Conservation (phyloP, 73 alveolate species). For the Tetrahymena thermophila region DNA sequence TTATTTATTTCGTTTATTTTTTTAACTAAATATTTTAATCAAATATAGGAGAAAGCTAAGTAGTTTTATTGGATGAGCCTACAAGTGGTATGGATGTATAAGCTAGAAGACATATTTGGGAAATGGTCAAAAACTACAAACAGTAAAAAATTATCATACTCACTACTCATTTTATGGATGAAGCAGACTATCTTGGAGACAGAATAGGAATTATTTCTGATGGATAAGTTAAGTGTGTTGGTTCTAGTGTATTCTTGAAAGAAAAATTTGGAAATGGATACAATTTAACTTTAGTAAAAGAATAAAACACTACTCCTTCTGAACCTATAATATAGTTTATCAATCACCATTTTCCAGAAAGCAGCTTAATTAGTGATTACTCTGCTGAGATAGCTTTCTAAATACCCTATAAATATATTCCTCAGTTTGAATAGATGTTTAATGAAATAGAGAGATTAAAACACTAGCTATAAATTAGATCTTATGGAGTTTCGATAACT, state of each 20-base stretch:
- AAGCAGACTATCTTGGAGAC: conserved; percentile 66
- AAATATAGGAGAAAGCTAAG: conserved; percentile 73
- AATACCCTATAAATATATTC: conserved; percentile 49
- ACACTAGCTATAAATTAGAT: conserved; percentile 56
- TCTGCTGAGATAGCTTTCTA: conserved; percentile 59
- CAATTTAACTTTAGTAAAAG: conserved; percentile 69
- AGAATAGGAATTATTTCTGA: conserved; percentile 62
- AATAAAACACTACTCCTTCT: conserved; percentile 1
- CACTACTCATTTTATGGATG: conserved; percentile 75
- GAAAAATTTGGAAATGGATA: conserved; percentile 69
- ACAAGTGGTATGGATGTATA: conserved; percentile 90
- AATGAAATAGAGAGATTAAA: conserved; percentile 57
- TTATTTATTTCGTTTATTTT: conserved; percentile 28
- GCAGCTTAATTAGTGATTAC: conserved; percentile 41
- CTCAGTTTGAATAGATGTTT: conserved; percentile 65
- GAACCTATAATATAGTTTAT: conserved; percentile 24
- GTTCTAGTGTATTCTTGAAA: conserved; percentile 51
- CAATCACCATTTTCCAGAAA: conserved; percentile 4
- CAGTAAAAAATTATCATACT: conserved; percentile 69
- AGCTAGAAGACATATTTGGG: conserved; percentile 88
- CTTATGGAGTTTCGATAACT: conserved; percentile 78
- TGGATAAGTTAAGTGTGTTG: conserved; percentile 50
- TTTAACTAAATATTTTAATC: too few relatives aligned
- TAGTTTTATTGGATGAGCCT: conserved; percentile 89
- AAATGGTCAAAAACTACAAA: conserved; percentile 79